These are phyloP conservation scores for Calocybe gangraenosa DNA, from an alignment of 768 basidiomycete genomes.

Conservation along the genomic window DNA sequence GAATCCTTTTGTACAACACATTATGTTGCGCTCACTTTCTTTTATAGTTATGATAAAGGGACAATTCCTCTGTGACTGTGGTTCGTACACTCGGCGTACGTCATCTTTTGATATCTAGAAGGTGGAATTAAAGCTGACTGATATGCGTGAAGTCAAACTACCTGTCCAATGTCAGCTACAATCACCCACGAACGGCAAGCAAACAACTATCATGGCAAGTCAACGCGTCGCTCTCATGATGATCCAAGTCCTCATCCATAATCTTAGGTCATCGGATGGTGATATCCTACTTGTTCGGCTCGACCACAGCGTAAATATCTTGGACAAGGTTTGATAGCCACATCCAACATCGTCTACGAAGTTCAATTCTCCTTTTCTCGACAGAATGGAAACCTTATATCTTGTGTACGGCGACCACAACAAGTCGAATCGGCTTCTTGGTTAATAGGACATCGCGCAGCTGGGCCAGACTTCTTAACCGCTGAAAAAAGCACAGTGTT, in stretches of 20 bases:
- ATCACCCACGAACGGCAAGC: conserved; percentile 1
- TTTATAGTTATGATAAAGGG: conserved; percentile 7
- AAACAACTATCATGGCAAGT: conserved; percentile 12
- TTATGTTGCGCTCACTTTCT: background rate
- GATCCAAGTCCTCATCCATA: background rate
- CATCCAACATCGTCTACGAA: background rate
- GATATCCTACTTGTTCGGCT: conserved; percentile 9
- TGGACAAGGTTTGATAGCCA: conserved; percentile 1
- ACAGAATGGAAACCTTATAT: conserved; percentile 2
- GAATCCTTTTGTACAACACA: background rate
- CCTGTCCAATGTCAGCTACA: background rate
- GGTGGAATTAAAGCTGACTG: background rate
- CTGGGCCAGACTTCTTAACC: conserved; percentile 8
- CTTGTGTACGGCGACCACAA: conserved; percentile 9
- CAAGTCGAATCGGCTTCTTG: conserved; percentile 8
- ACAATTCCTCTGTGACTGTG: conserved; percentile 1
- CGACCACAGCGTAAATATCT: conserved; percentile 9
- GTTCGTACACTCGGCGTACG: conserved; percentile 4
- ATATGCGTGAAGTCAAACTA: background rate
- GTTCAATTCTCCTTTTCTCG: background rate
- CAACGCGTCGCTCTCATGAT: no score
- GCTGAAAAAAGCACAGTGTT: conserved; percentile 12
- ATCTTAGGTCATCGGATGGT: conserved; percentile 6
- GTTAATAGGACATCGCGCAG: background rate
- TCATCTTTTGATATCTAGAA: background rate